Base-by-base conservation (phyloP, 352 stramenopile genomes). In the Phytophthora pluvialis region DNA sequence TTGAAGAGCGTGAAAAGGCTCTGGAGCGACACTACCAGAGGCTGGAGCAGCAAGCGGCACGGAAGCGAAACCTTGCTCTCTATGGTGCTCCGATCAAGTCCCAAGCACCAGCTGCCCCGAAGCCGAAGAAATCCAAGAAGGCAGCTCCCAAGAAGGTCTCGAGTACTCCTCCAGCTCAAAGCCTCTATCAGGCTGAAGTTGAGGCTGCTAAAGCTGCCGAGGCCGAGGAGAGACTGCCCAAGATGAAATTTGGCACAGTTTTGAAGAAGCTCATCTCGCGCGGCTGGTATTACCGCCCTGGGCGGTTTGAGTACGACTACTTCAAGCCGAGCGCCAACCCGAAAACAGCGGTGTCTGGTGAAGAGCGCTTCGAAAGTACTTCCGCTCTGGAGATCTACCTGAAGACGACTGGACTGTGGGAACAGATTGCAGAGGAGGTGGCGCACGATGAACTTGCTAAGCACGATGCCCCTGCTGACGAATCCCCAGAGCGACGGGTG, bases 231-330 rank as follows among this genome's bases (percentile, higher is more conserved):
- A 65, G 45, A 42, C 29, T 67, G 38, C 44, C 70, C 33, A 81
- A 77, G 31, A 61, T 93, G 11, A 74, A 78, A 15, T 87, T 89
- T 54, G 85, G 85, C 39, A 82, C 84, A 28, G 62, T 91, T 21
- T 60, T 86, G 8, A 72, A 82, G 32, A 86, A 81, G 38, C 64
- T 93, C 3, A 15, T 81, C 5, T 33, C 54, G 39, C 83, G 83
- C 13, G 85, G 85, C 8, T 93, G 85, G 85, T 75, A 73, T 46
- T 91, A 89, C 55, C 79, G 81, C 8, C 82, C 85, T 18, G 85
- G 85, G 1, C 79, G 83, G 0, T 93, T 93, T 55, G 85, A 93
- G 70, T 93, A 93, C 56, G 81, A 93, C 63, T 93, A 93, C 81
- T 93, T 91, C 60, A 93, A 91, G 51, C 82, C 85, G 3, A 75